Base-by-base conservation (phyloP, 2,329 filamentous ascomycete genomes). In the Fusarium graminum region DNA sequence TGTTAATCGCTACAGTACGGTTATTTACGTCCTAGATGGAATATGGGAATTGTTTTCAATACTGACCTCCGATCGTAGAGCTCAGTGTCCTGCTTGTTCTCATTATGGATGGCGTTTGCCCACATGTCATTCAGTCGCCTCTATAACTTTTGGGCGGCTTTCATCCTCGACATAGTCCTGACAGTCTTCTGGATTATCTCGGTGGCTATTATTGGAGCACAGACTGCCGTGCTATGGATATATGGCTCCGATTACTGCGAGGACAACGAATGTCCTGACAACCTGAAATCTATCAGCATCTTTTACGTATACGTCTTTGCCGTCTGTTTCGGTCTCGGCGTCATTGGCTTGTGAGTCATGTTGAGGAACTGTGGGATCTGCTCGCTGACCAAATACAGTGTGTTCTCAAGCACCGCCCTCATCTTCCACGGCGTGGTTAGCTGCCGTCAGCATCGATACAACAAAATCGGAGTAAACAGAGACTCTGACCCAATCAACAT, bases 101-200 rank as follows among this genome's bases (percentile, higher is more conserved):
- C 77, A 45, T 74, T 81, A 60, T 88, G 86, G 75, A 75, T 80
- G 49, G 71, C 85, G 12, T 74, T 82, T 16, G 79, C 81, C n/a
- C 75, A 79, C 40, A 78, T 76, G 36, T 77, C 76, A 22, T 70
- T 75, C 1, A 77, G 79, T n/a, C 72, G 73, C 4, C 68, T 78
- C 19, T 86, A 83, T 74, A 87, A 87, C 73, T 83, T 83, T 74
- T 86, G 83, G 80, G 82, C 82, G 26, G 77, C 84, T 9, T 73
- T 87, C 5, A 77, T 76, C 22, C 75, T 87, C 36, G 85, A 88
- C 63, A 79, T 83, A 19, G 79, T 83, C 56, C 79, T 84, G 29
- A 71, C 83, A 52, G 59, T 88, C 54, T 83, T 87, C 73, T 88
- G 85, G 85, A 75, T 85, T 34, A 67, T 76, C 50, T 77, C 80